Evolutionary conservation across 306 rosid species (phyloP), one percentile per base, ranked within the genome.

Genomic region (Vigna reflexopilosa): DNA sequence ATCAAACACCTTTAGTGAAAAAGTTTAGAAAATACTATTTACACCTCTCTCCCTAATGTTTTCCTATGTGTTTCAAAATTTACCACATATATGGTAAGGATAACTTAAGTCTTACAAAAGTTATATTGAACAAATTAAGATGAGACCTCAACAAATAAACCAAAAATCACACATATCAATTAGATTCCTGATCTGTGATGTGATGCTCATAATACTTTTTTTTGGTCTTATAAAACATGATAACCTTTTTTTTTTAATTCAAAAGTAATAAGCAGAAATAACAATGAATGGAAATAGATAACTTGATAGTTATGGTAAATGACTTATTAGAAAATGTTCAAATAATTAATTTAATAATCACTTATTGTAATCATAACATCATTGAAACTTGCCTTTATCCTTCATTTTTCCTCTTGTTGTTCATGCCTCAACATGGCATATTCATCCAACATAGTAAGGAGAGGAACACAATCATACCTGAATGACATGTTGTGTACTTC

Each of bases 401-500:
- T 90, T 81, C 96, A 88, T 70, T 90, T 94, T 70, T 94, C 94
- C 83, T 91, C 97, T 81, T 90, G 97, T 63, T 94, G 82, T 68
- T 94, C 97, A 66, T 94, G 98, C 86, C 97, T 86, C 42, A 94
- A 93, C 90, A 94, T 89, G 76, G 94, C 91, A 78, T 94, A 94
- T 68, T 94, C 98, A 76, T 94, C 98, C 38, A 94, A 85, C 98
- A 94, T 94, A 42, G 98, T 97, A 59, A 91, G 96, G 51, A 94
- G 98, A 17, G 98, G 97, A 79, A 94, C 97, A 34, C 98, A 93
- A 7, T 91, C 98, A 45, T 94, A 94, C 5, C 86, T 78, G 70
- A 91, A 94, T 67, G 97, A 81, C n/a, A 87, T 81, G 74, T 85
- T 81, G 1, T 81, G 89, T 12, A 78, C 89, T 88, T 94, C 97